phyloP scores from a whole-genome alignment of 2,329 filamentous ascomycete genomes.

The Sodiomyces alkalinus region DNA sequence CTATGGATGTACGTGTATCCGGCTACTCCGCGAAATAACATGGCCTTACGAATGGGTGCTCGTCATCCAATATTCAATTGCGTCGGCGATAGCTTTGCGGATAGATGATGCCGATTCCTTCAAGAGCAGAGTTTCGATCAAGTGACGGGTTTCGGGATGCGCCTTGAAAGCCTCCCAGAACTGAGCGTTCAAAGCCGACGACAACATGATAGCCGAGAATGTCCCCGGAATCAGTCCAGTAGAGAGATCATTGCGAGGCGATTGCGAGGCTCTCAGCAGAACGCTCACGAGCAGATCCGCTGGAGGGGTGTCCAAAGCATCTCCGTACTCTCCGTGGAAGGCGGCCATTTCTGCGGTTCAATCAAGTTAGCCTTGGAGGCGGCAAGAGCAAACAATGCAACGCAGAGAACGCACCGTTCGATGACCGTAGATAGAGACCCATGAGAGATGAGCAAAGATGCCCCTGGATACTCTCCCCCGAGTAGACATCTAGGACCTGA shows the following conservation, averaged over 20 bases:
- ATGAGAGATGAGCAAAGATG: too few species aligned
- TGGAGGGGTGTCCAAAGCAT: conserved; percentile 7
- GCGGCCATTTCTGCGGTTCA: too few species aligned
- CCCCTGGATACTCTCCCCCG: too few species aligned
- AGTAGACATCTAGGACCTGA: conserved; percentile 8
- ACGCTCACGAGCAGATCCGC: conserved; percentile 17
- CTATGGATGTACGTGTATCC: conserved; percentile 5
- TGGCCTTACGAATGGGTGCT: conserved; percentile 6
- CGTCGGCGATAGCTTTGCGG: conserved; percentile 18
- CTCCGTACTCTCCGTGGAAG: too few species aligned
- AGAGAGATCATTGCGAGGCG: conserved; percentile 3
- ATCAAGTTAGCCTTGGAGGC: too few species aligned
- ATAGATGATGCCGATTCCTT: conserved; percentile 18
- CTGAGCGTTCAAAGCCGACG: conserved; percentile 18
- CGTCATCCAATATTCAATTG: conserved; percentile 16
- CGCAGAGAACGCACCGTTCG: too few species aligned
- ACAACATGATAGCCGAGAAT: conserved; percentile 24
- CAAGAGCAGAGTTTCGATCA: conserved; percentile 22
- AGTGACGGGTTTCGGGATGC: conserved; percentile 11
- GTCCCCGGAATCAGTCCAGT: conserved; percentile 13
- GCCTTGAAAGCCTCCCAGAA: conserved; percentile 24
- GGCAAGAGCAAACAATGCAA: too few species aligned
- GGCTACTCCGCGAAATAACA: too few species aligned
- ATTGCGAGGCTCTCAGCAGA: conserved; percentile 8
- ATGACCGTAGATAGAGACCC: too few species aligned